Evolutionary conservation across 2,329 filamentous ascomycete genomes (phyloP).

Genomic region (Alternaria arbusti): DNA sequence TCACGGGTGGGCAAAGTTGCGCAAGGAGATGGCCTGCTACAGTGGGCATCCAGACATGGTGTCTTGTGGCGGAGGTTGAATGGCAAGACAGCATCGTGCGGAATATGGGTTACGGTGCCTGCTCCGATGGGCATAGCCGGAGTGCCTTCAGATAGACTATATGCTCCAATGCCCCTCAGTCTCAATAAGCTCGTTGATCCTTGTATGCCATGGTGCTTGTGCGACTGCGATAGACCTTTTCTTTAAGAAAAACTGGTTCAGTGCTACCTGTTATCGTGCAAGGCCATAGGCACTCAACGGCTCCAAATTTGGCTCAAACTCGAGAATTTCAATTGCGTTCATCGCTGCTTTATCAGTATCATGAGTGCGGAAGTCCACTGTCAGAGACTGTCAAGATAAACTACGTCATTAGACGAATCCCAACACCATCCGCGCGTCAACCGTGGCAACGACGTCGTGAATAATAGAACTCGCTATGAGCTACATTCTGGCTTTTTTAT

Average conservation of each 20-base stretch:
- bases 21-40: neutral
- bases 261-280: neutral
- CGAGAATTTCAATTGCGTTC: neutral
- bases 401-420: neutral
- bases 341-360: neutral
- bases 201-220: neutral
- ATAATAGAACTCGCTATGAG: neutral
- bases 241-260: neutral
- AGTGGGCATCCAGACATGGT: neutral
- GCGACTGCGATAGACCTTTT: neutral
- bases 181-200: neutral
- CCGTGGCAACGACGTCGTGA: neutral
- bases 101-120: neutral
- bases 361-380: neutral
- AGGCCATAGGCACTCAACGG: neutral
- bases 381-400: neutral
- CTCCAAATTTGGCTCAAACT: neutral
- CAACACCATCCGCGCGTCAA: neutral
- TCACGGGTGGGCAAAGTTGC: neutral
- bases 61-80: neutral
- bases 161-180: neutral
- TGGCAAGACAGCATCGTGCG: neutral
- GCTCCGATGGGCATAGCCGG: neutral
- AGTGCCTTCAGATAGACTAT: neutral
- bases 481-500: neutral